Conservation (phyloP, 192 early-diverging fungal species). For the Coemansia javaensis region DNA sequence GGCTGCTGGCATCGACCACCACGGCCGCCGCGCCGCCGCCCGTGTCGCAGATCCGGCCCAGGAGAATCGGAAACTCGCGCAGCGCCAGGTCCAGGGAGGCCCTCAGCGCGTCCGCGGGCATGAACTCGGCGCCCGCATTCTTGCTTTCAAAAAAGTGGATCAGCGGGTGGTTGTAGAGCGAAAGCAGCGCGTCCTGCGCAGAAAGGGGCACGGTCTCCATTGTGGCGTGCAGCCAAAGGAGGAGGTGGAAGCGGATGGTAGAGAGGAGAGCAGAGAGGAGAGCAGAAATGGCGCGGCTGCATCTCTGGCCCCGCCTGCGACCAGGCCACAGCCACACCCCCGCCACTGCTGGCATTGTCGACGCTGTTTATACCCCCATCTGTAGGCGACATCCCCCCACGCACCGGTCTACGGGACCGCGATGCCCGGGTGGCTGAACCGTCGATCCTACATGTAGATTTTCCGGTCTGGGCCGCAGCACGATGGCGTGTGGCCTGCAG, state of each 20-base stretch:
- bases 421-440: too few relatives aligned
- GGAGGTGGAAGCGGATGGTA: too few relatives aligned
- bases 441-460: too few relatives aligned
- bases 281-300: too few relatives aligned
- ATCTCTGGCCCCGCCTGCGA: too few relatives aligned
- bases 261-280: background rate
- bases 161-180: slow-evolving; percentile 34
- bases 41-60: slow-evolving; percentile 13
- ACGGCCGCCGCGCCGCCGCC: slow-evolving; percentile 1
- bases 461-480: too few relatives aligned
- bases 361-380: too few relatives aligned
- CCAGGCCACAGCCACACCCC: too few relatives aligned
- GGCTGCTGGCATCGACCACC: slow-evolving; percentile 15
- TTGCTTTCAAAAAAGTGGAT: slow-evolving; percentile 42
- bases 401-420: too few relatives aligned
- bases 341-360: too few relatives aligned
- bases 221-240: background rate
- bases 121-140: slow-evolving; percentile 6
- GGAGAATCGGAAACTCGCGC: slow-evolving; percentile 27
- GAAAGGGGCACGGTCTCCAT: slow-evolving; percentile 8
- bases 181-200: slow-evolving; percentile 26
- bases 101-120: slow-evolving; percentile 15
- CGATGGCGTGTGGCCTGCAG: too few relatives aligned
- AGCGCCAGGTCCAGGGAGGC: slow-evolving; percentile 21
- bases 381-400: too few relatives aligned